Percentiles rank a stretch among this genome's conserved stretches.
Evolutionary conservation across 768 basidiomycete genomes (phyloP).

Genomic region (Russula abietina): DNA sequence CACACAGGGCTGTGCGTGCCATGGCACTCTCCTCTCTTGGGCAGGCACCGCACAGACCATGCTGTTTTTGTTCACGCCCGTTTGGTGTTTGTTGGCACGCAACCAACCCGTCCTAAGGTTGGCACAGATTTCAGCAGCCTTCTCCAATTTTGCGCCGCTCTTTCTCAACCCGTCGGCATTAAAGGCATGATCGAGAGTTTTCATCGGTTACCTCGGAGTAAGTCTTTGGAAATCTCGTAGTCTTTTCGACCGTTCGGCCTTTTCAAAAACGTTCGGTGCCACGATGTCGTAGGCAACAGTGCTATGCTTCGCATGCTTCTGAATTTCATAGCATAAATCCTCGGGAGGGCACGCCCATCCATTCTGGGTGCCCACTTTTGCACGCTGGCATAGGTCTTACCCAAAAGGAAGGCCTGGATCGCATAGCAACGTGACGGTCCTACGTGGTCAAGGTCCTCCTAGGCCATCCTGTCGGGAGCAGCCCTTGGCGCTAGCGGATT

Average conservation of each 20-base stretch:
- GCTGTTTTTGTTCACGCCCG: slow-evolving; percentile 11
- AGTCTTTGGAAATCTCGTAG: slow-evolving; percentile 18
- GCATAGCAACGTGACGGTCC: slow-evolving; percentile 24
- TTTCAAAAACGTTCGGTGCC: slow-evolving; percentile 15
- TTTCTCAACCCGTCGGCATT: slow-evolving; percentile 23
- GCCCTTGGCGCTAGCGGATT: slow-evolving; percentile 13
- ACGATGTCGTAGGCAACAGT: slow-evolving; percentile 18
- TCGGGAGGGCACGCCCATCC: slow-evolving; percentile 18
- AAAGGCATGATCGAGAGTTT: slow-evolving; percentile 21
- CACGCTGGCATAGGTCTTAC: slow-evolving; percentile 23
- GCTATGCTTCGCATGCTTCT: slow-evolving; percentile 20
- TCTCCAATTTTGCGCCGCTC: slow-evolving; percentile 19
- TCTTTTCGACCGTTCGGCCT: slow-evolving; percentile 11
- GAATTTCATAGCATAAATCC: slow-evolving; percentile 22
- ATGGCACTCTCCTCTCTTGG: background rate
- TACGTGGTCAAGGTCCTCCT: slow-evolving; percentile 20
- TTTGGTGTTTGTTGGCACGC: slow-evolving; percentile 14
- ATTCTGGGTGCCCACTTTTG: slow-evolving; percentile 18
- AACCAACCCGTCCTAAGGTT: slow-evolving; percentile 1
- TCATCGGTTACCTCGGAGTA: slow-evolving; percentile 19
- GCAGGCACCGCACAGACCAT: slow-evolving; percentile 2
- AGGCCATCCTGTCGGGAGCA: slow-evolving; percentile 3
- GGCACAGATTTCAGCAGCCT: slow-evolving; percentile 11
- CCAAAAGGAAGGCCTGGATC: slow-evolving; percentile 16
- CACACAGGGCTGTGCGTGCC: background rate